These are phyloP conservation scores for Lasiosphaeris hirsuta DNA, from an alignment of 495 filamentous ascomycete species.

Conservation along the genomic window DNA sequence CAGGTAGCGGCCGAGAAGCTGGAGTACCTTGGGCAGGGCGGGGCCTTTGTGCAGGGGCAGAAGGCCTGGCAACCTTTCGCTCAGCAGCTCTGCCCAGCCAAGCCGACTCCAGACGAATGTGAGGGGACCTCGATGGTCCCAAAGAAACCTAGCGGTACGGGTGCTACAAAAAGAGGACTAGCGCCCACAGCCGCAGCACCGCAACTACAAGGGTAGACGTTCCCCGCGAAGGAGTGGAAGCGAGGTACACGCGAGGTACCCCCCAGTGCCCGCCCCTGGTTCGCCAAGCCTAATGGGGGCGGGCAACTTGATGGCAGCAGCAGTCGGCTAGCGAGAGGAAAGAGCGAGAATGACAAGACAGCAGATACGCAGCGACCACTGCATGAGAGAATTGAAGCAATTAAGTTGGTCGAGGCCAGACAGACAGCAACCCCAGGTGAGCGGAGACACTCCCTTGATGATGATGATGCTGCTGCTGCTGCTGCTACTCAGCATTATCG, in stretches of 20 bases:
- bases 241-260: conserved; percentile 18
- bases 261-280: conserved; percentile 8
- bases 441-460: too few relatives aligned
- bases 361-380: not conserved
- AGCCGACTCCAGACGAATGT: not conserved
- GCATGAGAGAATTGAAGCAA: not conserved
- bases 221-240: conserved; percentile 28
- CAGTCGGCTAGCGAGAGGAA: not conserved
- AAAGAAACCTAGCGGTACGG: conserved; percentile 13
- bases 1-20: conserved; percentile 21
- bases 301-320: too few relatives aligned
- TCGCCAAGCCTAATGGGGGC: conserved; percentile 15
- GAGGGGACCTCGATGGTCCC: conserved; percentile 11
- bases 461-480: too few relatives aligned
- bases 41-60: conserved; percentile 6
- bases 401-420: too few relatives aligned
- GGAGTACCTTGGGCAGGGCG: conserved; percentile 4
- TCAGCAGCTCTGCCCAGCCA: too few relatives aligned
- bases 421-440: too few relatives aligned
- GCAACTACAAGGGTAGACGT: conserved; percentile 21
- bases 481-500: not conserved
- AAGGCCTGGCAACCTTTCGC: not conserved
- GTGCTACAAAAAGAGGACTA: not conserved
- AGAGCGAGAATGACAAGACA: not conserved
- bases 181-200: conserved; percentile 3